Base-by-base conservation (phyloP, 306 rosid species). In the Heteromeles arbutifolia region DNA sequence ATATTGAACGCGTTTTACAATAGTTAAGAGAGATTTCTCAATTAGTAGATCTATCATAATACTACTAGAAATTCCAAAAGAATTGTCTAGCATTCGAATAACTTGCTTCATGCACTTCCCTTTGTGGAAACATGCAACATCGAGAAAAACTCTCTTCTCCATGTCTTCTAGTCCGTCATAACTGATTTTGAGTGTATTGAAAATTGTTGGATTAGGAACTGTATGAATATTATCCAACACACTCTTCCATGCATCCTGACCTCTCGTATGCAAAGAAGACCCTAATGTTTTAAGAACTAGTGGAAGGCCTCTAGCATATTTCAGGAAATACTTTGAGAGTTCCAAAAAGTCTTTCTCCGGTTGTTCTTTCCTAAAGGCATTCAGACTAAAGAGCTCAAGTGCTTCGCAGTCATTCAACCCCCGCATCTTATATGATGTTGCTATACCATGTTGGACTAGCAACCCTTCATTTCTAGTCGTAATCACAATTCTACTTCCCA, bases 11-110 rank as follows among this genome's bases (percentile, higher is more conserved):
- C 8, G 0, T 28, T 17, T 18, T 11, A 4, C 63, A n/a, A 58
- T 9, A 54, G 79, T 66, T 34, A 85, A 56, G 52, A 86, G 77
- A 50, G 87, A 88, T 67, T 81, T 84, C 73, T 86, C 84, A 53
- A 62, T 43, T 57, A 86, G 80, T 66, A 69, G 48, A 2, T 80
- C 82, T 48, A 84, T 59, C 32, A 84, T 83, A 70, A 71, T 82
- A 19, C 1, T 13, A 5, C 63, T 22, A 11, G 15, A 57, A 44
- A 65, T 54, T 1, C 1, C 17, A 57, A 11, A 0, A 3, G 25
- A 69, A 67, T 2, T n/a, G 29, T 79, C 76, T 8, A 83, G 61
- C 2, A 79, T 70, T 48, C 54, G 67, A 21, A 48, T 39, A 0
- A 79, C 82, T 71, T 58, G 31, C 9, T 72, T 58, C 37, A 19